phyloP scores from a whole-genome alignment of 176 grass and related monocot species.

The Cenchrus americanus region DNA sequence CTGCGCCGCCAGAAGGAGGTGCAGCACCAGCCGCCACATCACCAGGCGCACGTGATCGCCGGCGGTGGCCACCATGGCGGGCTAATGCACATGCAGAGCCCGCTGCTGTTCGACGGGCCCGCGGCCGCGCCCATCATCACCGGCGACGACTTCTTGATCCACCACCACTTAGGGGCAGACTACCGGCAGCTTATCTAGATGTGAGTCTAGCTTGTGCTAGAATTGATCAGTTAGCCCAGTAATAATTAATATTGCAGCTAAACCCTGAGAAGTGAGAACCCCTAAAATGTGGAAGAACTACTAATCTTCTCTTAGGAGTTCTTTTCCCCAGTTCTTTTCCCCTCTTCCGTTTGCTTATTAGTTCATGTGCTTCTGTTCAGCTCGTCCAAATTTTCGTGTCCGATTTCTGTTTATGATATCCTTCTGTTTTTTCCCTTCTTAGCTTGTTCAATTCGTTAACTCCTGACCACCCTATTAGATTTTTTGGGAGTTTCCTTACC shows the following conservation, averaged over 20 bases:
- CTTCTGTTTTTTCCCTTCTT: conserved; percentile 3
- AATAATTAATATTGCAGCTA: conserved; percentile 59
- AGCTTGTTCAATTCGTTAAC: neutral
- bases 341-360: conserved; percentile 28
- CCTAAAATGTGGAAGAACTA: conserved; percentile 24
- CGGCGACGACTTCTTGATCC: conserved; percentile 71
- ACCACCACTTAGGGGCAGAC: conserved; percentile 59
- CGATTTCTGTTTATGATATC: conserved; percentile 34
- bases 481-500: conserved; percentile 40
- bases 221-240: conserved; percentile 58
- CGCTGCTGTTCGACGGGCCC: conserved; percentile 49
- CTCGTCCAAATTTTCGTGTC: conserved; percentile 68
- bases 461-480: conserved; percentile 49
- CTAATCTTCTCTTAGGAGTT: conserved; percentile 47
- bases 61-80: neutral
- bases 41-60: neutral
- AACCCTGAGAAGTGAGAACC: conserved; percentile 34
- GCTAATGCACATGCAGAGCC: conserved; percentile 39
- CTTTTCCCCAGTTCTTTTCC: conserved; percentile 18
- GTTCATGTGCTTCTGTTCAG: conserved; percentile 35
- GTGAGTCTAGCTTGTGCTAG: conserved; percentile 31
- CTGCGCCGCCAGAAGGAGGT: conserved; percentile 84
- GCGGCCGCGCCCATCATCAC: neutral
- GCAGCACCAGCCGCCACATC: conserved; percentile 31
- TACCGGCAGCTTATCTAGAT: conserved; percentile 84